phyloP scores from a whole-genome alignment of 2,329 filamentous ascomycete species.

The Colletotrichum liriopes region DNA sequence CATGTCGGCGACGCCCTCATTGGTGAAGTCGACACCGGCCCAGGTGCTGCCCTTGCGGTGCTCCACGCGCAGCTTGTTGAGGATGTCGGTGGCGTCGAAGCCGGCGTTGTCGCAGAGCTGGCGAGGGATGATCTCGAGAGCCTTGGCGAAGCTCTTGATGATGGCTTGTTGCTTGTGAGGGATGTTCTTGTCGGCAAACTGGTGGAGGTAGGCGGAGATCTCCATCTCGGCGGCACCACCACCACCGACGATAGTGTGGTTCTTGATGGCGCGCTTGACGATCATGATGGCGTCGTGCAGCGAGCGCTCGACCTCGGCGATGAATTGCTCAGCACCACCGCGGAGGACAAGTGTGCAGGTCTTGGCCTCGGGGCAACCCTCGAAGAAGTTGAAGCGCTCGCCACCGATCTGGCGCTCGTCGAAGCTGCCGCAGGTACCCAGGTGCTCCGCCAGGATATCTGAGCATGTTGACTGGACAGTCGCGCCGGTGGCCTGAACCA shows the following conservation, averaged over 20 bases:
- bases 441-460: slow-evolving; percentile 89
- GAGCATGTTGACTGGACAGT: slow-evolving; percentile 96
- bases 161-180: slow-evolving; percentile 96
- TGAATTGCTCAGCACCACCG: slow-evolving; percentile 98
- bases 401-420: slow-evolving; percentile 98
- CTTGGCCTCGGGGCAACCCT: slow-evolving; percentile 94
- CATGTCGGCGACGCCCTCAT: slow-evolving; percentile 95
- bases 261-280: slow-evolving; percentile 97
- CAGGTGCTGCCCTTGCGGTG: slow-evolving; percentile 93
- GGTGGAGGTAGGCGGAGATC: slow-evolving; percentile 92
- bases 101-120: slow-evolving; percentile 99
- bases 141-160: slow-evolving; percentile 98
- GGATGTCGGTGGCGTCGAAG: slow-evolving; percentile 97
- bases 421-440: slow-evolving; percentile 91
- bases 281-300: slow-evolving; percentile 99
- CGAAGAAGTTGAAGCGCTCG: slow-evolving; percentile 98
- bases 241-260: slow-evolving; percentile 94
- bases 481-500: slow-evolving; percentile 94
- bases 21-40: slow-evolving; percentile 95
- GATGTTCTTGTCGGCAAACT: slow-evolving; percentile 92
- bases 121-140: slow-evolving; percentile 94
- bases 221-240: slow-evolving; percentile 98
- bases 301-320: slow-evolving; percentile 97
- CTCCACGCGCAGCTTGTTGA: slow-evolving; percentile 96
- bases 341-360: slow-evolving; percentile 96